Evolutionary conservation across 116 monocot genomes (phyloP).

Genomic region (Papilionanthe hybrid): DNA sequence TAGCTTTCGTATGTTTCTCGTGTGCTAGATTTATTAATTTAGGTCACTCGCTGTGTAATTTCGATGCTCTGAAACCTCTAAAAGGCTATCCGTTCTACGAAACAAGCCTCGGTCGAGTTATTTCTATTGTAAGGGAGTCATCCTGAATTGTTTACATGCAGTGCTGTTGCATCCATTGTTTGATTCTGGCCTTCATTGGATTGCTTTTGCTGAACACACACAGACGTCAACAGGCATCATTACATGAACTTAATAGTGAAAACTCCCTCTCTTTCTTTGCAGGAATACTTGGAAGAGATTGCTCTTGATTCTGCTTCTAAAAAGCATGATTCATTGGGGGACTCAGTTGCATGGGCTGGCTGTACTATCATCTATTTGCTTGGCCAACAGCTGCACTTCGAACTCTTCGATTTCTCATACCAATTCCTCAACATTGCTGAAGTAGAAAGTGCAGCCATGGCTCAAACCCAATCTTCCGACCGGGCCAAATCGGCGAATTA

Average conservation of each 20-base stretch:
- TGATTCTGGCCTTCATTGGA: too few species aligned
- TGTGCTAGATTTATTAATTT: too few species aligned
- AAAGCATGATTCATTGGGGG: slow-evolving; percentile 54
- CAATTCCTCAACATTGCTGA: slow-evolving; percentile 92
- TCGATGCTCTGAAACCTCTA: too few species aligned
- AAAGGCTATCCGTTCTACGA: too few species aligned
- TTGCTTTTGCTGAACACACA: too few species aligned
- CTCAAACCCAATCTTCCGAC: slow-evolving; percentile 41
- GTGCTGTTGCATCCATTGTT: too few species aligned
- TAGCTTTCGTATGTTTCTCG: too few species aligned
- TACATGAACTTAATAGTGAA: background rate
- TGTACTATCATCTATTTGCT: slow-evolving; percentile 94
- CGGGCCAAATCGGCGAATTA: slow-evolving; percentile 32
- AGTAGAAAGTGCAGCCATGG: slow-evolving; percentile 51
- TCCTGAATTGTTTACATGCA: too few species aligned
- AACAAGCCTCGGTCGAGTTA: too few species aligned
- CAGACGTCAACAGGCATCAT: too few species aligned
- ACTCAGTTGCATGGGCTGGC: slow-evolving; percentile 94
- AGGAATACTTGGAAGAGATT: slow-evolving; percentile 82
- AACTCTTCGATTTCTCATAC: slow-evolving; percentile 94
- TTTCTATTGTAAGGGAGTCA: too few species aligned
- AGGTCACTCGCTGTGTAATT: too few species aligned
- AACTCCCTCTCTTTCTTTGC: background rate
- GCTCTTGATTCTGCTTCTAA: slow-evolving; percentile 37
- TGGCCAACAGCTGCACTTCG: slow-evolving; percentile 91